Base-by-base conservation (phyloP, 352 stramenopile species). In the Lagenidium giganteum region DNA sequence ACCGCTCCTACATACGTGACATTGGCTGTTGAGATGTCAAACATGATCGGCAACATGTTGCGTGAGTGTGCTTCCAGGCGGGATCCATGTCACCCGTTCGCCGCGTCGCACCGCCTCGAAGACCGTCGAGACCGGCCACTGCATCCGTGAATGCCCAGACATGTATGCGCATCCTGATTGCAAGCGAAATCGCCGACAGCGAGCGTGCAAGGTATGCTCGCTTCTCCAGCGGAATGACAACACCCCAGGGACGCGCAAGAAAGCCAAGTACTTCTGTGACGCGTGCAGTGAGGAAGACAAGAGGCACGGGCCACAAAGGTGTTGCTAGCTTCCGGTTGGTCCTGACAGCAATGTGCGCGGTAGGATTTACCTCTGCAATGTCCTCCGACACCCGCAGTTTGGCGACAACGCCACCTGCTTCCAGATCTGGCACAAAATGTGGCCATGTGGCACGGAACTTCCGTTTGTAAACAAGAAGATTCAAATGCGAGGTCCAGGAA, bases 371-470 rank as follows among this genome's bases (percentile, higher is more conserved):
- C n/a, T 52, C 9, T 52, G 45, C 16, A 18, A 44, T 2, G 28
- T 39, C 12, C 13, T 22, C 6, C 18, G 45, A 13, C 35, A 42
- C 35, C 21, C 35, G 9, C 6, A 27, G 20, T 14, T 33, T 17
- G 35, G 25, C 8, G n/a, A 30, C 3, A 17, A 14, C 13, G 29
- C 20, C 3, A 40, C 45, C 4, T 52, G 45, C 38, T 52, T 52
- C 20, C 45, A 52, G 30, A 45, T 52, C 16, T 52, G 45, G 45
- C 45, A 52, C 18, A 18, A 42, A 8, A 17, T 40, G 9, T 52
- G 45, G 45, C 5, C 29, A 6, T 23, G 22, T 18, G 41, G 41
- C 5, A 5, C n/a, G 5, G 18, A 39, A 9, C 20, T 47, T 5
- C 41, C 39, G 16, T 9, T 14, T 11, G 18, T 29, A 5, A 18